A percentile compares a stretch with the other conserved stretches of the same genome.
Evolutionary conservation across 257 asterid genomes (phyloP).

Genomic region (Petunia axillaris): DNA sequence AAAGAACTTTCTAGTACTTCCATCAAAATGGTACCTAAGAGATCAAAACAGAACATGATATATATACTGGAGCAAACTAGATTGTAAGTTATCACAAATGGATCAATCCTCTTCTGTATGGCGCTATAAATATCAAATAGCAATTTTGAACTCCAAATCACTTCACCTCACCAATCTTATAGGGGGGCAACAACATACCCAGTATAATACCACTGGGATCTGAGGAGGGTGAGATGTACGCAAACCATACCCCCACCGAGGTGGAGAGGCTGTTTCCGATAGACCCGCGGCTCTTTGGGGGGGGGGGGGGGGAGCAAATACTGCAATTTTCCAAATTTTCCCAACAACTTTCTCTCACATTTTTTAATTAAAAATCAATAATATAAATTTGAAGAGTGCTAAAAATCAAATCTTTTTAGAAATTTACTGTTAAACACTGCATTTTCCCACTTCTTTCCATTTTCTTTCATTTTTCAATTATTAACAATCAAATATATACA

Average conservation of each 20-base stretch:
- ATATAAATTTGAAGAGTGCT: background rate
- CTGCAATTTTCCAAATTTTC: background rate
- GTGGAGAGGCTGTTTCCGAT: no score
- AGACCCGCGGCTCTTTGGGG: no score
- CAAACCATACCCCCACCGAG: no score
- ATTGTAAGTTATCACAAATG: constrained; percentile 1
- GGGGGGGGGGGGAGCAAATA: background rate
- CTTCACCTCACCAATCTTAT: background rate
- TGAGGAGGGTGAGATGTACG: no score
- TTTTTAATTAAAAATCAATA: background rate
- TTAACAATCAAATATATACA: no score
- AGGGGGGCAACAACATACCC: background rate
- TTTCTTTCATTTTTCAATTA: no score
- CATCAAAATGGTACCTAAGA: constrained; percentile 91
- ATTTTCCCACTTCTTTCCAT: no score
- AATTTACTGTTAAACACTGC: background rate
- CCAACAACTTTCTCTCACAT: background rate
- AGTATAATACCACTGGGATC: no score
- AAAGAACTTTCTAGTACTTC: constrained; percentile 75
- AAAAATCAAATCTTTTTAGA: background rate
- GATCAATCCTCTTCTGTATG: background rate
- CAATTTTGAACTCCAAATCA: background rate
- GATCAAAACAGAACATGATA: constrained; percentile 12
- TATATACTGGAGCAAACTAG: background rate
- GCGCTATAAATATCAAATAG: background rate